Base-by-base conservation (phyloP, 2,329 filamentous ascomycete genomes). In the Monilinia fructicola region DNA sequence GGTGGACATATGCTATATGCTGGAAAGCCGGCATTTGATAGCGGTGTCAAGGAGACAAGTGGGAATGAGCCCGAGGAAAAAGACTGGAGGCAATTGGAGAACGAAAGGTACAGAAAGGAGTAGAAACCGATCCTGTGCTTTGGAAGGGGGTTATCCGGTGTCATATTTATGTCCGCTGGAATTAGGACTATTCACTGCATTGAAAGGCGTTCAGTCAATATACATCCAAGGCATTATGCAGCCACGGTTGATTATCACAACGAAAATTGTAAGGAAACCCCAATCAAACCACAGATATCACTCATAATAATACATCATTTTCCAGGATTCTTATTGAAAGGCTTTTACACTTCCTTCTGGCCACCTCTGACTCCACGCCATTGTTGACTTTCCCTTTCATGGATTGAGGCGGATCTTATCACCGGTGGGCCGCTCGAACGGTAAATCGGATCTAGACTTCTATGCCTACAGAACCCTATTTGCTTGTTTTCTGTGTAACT, bases 1-100 rank as follows among this genome's bases (percentile, higher is more conserved):
- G 55, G 68, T 65, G 84, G 85, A 4, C 86, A 88, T 76, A 89
- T 95, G 81, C 78, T 96, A 71, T 96, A 96, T 78, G 91, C 88
- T 21, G 92, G 92, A 42, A 87, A 87, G 75, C 84, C 87, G 55
- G 90, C 90, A 11, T 92, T 90, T 76, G 81, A 81, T 14, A 84
- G 86, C 67, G 78, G 81, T n/a, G 85, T 86, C 69, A 87, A 85
- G 78, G 83, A 85, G 78, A 88, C 87, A 59, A 86, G 85, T 73
- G 89, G 89, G 54, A 86, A 90, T 77, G 89, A 90, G 75, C 83
- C 83, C 65, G 82, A 81, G 64, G 81, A 83, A 44, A 78, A 78
- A 71, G 87, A 89, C 75, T 89, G 87, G 87, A 81, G 87, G 69
- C 86, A 89, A 73, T 73, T 84, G 23, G 87, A 89, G 79, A 89